Evolutionary conservation across 2,329 filamentous ascomycete genomes (phyloP).

Genomic region (Exophiala sp.): DNA sequence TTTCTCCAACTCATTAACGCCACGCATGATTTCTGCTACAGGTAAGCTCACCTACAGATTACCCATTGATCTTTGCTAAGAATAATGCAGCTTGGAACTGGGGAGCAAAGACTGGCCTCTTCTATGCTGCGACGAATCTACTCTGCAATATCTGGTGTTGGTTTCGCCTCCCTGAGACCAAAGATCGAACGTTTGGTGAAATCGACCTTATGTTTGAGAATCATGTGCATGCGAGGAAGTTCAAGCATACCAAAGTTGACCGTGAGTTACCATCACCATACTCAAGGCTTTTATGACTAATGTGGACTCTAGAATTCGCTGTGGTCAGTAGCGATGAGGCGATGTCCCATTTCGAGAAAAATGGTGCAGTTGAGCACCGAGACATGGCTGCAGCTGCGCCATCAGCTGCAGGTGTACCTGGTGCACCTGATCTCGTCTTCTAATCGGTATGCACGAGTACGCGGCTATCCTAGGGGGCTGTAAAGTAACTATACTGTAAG

Average conservation of each 20-base stretch:
- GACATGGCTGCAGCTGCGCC: neutral
- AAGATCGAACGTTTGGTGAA: too few species aligned
- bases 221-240: too few species aligned
- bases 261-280: neutral
- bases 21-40: conserved; percentile 30
- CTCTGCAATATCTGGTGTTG: neutral
- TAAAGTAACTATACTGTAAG: too few species aligned
- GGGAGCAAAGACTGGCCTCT: too few species aligned
- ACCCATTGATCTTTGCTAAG: neutral
- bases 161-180: neutral
- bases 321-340: neutral
- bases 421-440: too few species aligned
- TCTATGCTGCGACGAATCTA: too few species aligned
- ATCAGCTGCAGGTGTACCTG: too few species aligned
- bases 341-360: neutral
- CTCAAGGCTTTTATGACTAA: too few species aligned
- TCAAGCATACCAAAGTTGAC: neutral
- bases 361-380: neutral
- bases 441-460: too few species aligned
- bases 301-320: neutral
- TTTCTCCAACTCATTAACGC: conserved; percentile 39
- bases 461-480: too few species aligned
- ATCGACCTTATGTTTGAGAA: too few species aligned
- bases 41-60: conserved; percentile 1
- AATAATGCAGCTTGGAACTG: too few species aligned